A percentile compares a stretch with the other conserved stretches of the same genome.
Evolutionary conservation across 2,329 filamentous ascomycete genomes (phyloP).

Genomic region (Pseudogymnoascus sp.): DNA sequence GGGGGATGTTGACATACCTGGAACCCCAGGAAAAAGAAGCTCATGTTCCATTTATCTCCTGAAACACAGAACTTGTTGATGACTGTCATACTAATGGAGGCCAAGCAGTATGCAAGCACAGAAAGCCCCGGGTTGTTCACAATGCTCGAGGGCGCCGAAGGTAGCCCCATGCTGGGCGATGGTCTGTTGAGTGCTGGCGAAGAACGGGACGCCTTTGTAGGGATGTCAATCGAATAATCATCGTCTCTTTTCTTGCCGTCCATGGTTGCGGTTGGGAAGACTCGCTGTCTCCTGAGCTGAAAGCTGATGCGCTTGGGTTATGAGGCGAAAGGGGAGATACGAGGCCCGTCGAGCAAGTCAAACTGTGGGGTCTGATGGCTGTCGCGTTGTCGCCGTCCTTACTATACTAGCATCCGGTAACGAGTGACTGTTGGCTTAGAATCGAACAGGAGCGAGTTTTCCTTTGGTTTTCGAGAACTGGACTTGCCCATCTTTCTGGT

Average conservation of each 20-base stretch:
- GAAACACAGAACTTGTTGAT: conserved; percentile 98
- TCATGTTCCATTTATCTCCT: conserved; percentile 84
- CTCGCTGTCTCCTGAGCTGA: conserved; percentile 3
- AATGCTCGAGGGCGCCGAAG: conserved; percentile 31
- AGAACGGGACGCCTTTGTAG: conserved; percentile 42
- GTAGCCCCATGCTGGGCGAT: conserved; percentile 32
- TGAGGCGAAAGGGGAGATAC: background rate
- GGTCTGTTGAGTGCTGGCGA: conserved; percentile 30
- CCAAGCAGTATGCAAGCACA: conserved; percentile 82
- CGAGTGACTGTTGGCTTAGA: background rate
- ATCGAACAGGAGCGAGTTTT: background rate
- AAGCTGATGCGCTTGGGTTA: background rate
- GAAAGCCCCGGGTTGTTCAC: conserved; percentile 72
- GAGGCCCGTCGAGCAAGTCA: background rate
- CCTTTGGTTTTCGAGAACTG: conserved; percentile 3
- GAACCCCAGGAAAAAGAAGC: conserved; percentile 86
- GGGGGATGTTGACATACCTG: conserved; percentile 57
- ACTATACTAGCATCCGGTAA: background rate
- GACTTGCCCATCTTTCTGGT: conserved; percentile 3
- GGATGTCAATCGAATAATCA: conserved; percentile 65
- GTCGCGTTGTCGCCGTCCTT: background rate
- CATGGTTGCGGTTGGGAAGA: conserved; percentile 44
- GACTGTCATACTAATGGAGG: conserved; percentile 99
- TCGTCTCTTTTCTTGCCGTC: conserved; percentile 81
- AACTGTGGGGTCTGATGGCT: conserved; percentile 5